Evolutionary conservation across 1,139 yeast species (phyloP).

Genomic region (Saccharomyces hybrid): DNA sequence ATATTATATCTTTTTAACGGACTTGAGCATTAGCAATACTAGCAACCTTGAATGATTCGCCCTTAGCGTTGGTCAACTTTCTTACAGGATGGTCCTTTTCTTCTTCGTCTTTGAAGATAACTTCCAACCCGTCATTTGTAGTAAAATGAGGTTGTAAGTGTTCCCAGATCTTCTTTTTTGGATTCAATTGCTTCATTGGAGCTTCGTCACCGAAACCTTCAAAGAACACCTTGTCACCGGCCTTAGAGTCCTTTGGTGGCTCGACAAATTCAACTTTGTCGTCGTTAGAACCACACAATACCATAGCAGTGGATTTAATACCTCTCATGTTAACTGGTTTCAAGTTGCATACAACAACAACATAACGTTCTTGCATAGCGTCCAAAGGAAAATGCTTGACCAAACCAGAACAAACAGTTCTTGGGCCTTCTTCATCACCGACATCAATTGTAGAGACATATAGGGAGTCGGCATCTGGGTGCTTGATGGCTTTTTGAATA

Average conservation of each 20-base stretch:
- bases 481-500: conserved; percentile 93
- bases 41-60: conserved; percentile 63
- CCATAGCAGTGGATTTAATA: conserved; percentile 93
- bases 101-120: conserved; percentile 57
- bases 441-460: conserved; percentile 94
- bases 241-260: conserved; percentile 90
- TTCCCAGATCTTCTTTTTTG: conserved; percentile 98
- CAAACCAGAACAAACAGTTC: conserved; percentile 96
- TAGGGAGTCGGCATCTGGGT: conserved; percentile 95
- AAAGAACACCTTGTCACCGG: conserved; percentile 95
- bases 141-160: conserved; percentile 84
- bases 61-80: conserved; percentile 69
- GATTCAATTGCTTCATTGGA: conserved; percentile 91
- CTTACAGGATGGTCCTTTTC: conserved; percentile 71
- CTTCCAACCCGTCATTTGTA: conserved; percentile 69
- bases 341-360: conserved; percentile 78
- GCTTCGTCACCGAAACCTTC: conserved; percentile 73
- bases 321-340: conserved; percentile 95
- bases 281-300: conserved; percentile 77
- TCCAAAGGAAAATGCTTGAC: conserved; percentile 73
- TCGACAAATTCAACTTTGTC: conserved; percentile 78
- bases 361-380: conserved; percentile 74
- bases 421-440: conserved; percentile 95
- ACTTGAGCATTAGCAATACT: conserved; percentile 65
- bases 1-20: conserved; percentile 39